Evolutionary conservation across 257 asterid species (phyloP).

Genomic region (Asclepias syriaca): DNA sequence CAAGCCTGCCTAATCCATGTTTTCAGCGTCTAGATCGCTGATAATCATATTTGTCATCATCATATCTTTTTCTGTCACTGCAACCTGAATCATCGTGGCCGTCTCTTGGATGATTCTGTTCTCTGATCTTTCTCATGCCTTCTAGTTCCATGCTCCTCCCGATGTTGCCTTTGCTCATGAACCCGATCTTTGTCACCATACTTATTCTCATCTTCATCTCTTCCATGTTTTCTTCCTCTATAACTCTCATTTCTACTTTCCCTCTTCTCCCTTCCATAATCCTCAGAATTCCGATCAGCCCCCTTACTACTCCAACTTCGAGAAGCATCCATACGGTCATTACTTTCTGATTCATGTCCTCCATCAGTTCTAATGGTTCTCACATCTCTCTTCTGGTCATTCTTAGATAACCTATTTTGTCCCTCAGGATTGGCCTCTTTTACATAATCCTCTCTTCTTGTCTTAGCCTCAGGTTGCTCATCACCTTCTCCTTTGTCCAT

Average conservation of each 20-base stretch:
- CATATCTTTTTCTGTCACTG: constrained; percentile 39
- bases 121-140: constrained; percentile 46
- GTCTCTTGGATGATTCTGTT: constrained; percentile 42
- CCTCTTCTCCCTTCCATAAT: constrained; percentile 35
- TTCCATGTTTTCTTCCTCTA: constrained; percentile 44
- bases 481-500: constrained; percentile 25
- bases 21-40: constrained; percentile 39
- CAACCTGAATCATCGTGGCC: constrained; percentile 51
- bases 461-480: constrained; percentile 37
- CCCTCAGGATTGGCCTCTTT: constrained; percentile 30
- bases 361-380: constrained; percentile 19
- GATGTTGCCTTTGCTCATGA: constrained; percentile 21
- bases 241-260: constrained; percentile 43
- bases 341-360: constrained; percentile 20
- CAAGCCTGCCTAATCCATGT: neutral
- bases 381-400: constrained; percentile 24
- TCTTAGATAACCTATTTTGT: constrained; percentile 23
- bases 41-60: constrained; percentile 53
- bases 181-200: constrained; percentile 37
- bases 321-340: constrained; percentile 11
- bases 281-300: constrained; percentile 31
- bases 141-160: constrained; percentile 34
- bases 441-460: constrained; percentile 32
- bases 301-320: constrained; percentile 26
- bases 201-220: constrained; percentile 47